Base-by-base conservation (phyloP, 495 filamentous ascomycete genomes). In the Podospora bellae-mahoneyi region DNA sequence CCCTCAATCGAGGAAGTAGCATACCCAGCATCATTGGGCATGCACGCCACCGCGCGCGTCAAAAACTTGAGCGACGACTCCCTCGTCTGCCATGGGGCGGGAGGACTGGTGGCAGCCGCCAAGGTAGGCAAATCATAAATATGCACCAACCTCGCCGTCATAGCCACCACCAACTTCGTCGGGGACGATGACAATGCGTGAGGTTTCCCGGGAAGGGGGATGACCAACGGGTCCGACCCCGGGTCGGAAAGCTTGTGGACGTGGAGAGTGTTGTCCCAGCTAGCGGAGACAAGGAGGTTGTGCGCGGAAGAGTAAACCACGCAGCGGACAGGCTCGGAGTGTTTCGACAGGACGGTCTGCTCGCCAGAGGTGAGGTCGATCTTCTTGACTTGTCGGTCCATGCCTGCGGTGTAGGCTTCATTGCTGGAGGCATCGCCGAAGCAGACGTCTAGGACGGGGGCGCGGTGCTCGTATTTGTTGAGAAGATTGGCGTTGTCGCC, bases 31-130 rank as follows among this genome's bases (percentile, higher is more conserved):
- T 96, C 94, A 69, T 92, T 92, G 9, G 95, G 94, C 95, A 98
- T 99, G 78, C 94, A 97, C n/a, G 92, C 88, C 1, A 97, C 91
- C 57, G 91, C 90, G 62, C 95, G 87, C 2, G 94, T 97, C 85
- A 96, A 93, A 83, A 96, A 98, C 77, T 97, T 97, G 75, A 99
- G 83, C 19, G 89, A 92, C 64, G 91, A 94, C 76, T 99, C 95
- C 54, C 95, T 86, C 60, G 89, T 87, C 75, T 98, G 95, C 90
- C 90, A 96, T 0, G 94, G 0, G 94, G 94, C 70, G 90, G 86
- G 53, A 30, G 89, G 83, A 4, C 78, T 63, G 5, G 64, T 32
- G 1, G 85, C 78, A 5, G 86, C 70, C 18, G 85, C 79, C 56
- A 97, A 84, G 5, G 88, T 78, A 28, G 87, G 83, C 9, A 99